Conservation (phyloP, 306 rosid species). For the Trifolium dubium region DNA sequence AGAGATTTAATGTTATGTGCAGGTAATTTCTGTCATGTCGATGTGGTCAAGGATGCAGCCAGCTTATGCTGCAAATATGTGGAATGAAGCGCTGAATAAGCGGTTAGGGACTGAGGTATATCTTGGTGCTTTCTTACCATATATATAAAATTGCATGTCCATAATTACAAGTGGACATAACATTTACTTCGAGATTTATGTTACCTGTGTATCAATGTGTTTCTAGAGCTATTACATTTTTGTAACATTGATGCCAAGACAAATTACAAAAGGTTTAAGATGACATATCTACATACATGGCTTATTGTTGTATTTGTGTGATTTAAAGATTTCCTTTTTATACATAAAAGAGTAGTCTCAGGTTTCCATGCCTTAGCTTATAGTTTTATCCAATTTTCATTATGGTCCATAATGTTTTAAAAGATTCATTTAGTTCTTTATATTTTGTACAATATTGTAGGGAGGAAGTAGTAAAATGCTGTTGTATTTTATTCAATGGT, state of each 20-base stretch:
- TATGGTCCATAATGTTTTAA: neutral
- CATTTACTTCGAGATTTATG: conserved; percentile 12
- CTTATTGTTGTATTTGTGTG: neutral
- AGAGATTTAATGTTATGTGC: conserved; percentile 41
- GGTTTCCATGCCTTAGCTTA: conserved; percentile 1
- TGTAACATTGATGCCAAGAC: neutral
- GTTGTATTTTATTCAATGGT: neutral
- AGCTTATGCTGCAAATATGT: conserved; percentile 97
- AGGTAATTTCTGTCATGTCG: conserved; percentile 99
- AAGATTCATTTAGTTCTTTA: neutral
- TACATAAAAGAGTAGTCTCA: conserved; percentile 9
- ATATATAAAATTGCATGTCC: neutral
- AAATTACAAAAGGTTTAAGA: conserved; percentile 14
- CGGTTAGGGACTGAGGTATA: conserved; percentile 90
- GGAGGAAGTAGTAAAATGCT: neutral
- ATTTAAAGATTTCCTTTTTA: conserved; percentile 1
- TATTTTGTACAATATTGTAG: neutral
- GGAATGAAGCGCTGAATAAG: conserved; percentile 98
- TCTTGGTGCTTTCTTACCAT: neutral
- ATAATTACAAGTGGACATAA: conserved; percentile 6
- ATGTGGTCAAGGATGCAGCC: conserved; percentile 99
- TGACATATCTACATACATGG: neutral
- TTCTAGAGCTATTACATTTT: conserved; percentile 13
- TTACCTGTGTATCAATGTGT: neutral
- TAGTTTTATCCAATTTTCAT: neutral